phyloP scores from a whole-genome alignment of 352 stramenopile species.

The Globisporangium perplexum region DNA sequence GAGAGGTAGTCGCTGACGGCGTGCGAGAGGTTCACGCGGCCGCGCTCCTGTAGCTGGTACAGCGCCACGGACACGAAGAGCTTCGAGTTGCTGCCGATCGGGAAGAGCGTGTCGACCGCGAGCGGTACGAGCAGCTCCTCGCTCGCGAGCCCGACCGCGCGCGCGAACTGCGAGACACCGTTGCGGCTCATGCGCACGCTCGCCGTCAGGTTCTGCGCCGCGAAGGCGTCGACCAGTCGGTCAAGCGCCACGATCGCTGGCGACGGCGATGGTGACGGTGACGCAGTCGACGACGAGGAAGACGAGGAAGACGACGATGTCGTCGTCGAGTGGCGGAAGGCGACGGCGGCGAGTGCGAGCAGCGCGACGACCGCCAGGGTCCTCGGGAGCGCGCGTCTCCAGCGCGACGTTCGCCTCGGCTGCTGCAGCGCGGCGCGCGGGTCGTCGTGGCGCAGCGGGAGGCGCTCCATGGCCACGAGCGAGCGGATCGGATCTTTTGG shows the following conservation, averaged over 20 bases:
- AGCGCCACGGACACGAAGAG: constrained; percentile 42
- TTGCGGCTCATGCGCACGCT: constrained; percentile 38
- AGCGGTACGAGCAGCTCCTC: constrained; percentile 37
- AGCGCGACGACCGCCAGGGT: not conserved
- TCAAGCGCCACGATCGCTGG: not conserved
- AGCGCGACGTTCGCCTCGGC: not conserved
- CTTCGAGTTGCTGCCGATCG: constrained; percentile 52
- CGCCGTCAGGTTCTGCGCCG: constrained; percentile 28
- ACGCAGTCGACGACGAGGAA: not conserved
- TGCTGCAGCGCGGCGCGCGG: not conserved
- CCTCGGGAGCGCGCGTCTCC: not conserved
- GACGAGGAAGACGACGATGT: not conserved
- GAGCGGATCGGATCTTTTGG: not conserved
- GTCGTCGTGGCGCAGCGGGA: constrained; percentile 4
- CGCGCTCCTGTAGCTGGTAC: constrained; percentile 52
- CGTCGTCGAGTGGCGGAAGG: not conserved
- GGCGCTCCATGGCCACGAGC: not conserved
- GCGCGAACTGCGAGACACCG: constrained; percentile 32
- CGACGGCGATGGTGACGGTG: not conserved
- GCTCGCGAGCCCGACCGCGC: constrained; percentile 32
- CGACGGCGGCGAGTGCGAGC: not conserved
- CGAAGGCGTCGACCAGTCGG: not conserved
- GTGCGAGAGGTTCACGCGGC: constrained; percentile 24
- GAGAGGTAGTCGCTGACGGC: constrained; percentile 32
- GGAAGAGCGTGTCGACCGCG: constrained; percentile 34